Evolutionary conservation across 2,329 filamentous ascomycete species (phyloP).

Genomic region (Pseudocercospora macadamiae): DNA sequence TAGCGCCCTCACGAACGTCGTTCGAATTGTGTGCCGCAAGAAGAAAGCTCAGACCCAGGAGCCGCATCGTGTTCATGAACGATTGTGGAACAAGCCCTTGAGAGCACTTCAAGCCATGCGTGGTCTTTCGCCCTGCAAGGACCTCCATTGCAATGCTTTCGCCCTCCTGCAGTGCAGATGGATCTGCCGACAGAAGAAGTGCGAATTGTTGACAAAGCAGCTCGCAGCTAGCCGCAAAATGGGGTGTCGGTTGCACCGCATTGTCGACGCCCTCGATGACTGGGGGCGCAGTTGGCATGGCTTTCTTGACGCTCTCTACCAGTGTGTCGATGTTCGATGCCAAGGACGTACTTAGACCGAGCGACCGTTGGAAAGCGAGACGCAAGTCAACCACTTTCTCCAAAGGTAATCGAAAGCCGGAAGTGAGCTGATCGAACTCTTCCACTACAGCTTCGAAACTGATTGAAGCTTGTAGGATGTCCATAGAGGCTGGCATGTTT

Average conservation of each 20-base stretch:
- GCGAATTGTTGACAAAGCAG: conserved; percentile 44
- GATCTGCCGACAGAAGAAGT: conserved; percentile 8
- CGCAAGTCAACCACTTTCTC: conserved; percentile 31
- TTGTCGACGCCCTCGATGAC: conserved; percentile 14
- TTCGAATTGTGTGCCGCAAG: not conserved
- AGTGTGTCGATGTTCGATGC: conserved; percentile 24
- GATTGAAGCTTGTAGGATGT: conserved; percentile 44
- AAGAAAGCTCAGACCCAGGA: conserved; percentile 15
- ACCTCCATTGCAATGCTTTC: conserved; percentile 21
- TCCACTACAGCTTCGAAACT: conserved; percentile 50
- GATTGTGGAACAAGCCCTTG: not conserved
- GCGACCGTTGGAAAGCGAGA: conserved; percentile 30
- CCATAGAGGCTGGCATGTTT: conserved; percentile 46
- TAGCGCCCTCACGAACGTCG: no score
- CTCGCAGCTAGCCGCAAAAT: conserved; percentile 53
- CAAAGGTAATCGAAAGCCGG: conserved; percentile 30
- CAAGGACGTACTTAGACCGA: conserved; percentile 19
- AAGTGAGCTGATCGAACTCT: conserved; percentile 44
- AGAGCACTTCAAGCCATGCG: not conserved
- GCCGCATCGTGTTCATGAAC: conserved; percentile 6
- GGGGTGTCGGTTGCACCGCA: conserved; percentile 36
- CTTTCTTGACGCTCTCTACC: conserved; percentile 19
- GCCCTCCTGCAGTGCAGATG: not conserved
- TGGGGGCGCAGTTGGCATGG: conserved; percentile 17
- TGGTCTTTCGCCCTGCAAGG: conserved; percentile 18